phyloP scores from a whole-genome alignment of 1,139 yeast species.

The Yamadazyma atmosphaerica region DNA sequence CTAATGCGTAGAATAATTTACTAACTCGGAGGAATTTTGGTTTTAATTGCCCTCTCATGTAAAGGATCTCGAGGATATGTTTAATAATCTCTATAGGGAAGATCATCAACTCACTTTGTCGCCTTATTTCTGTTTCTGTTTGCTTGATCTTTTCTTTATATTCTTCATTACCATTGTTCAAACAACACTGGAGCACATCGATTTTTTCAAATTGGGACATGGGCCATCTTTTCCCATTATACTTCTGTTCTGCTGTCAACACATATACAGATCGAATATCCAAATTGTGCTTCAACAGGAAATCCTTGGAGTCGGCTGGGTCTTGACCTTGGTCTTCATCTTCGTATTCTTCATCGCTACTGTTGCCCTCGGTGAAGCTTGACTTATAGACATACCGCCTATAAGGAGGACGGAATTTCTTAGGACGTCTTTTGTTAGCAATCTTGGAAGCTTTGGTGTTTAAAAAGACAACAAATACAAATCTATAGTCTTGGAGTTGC shows the following conservation, averaged over 20 bases:
- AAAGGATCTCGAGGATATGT: conserved; percentile 47
- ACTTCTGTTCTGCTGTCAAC: conserved; percentile 24
- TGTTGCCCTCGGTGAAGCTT: conserved; percentile 32
- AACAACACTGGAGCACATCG: conserved; percentile 41
- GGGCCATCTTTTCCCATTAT: conserved; percentile 40
- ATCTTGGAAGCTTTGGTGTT: conserved; percentile 39
- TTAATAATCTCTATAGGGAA: conserved; percentile 65
- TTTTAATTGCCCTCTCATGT: conserved; percentile 33
- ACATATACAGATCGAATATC: conserved; percentile 38
- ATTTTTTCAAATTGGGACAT: conserved; percentile 46
- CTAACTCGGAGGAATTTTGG: conserved; percentile 61
- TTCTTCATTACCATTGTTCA: conserved; percentile 20
- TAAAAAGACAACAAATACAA: not conserved
- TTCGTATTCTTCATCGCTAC: conserved; percentile 38
- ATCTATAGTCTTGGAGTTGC: too few relatives aligned
- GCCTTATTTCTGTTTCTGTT: conserved; percentile 15
- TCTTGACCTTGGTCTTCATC: conserved; percentile 21
- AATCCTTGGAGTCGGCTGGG: conserved; percentile 12
- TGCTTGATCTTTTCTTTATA: conserved; percentile 16
- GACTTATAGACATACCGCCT: conserved; percentile 72
- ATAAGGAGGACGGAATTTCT: conserved; percentile 75
- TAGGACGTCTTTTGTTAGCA: conserved; percentile 86
- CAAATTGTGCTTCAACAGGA: conserved; percentile 26
- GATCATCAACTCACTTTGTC: conserved; percentile 22
- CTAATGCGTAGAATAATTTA: conserved; percentile 57